Evolutionary conservation across 225 moss, liverwort and hornwort genomes (phyloP).

Genomic region (Asterella californica): DNA sequence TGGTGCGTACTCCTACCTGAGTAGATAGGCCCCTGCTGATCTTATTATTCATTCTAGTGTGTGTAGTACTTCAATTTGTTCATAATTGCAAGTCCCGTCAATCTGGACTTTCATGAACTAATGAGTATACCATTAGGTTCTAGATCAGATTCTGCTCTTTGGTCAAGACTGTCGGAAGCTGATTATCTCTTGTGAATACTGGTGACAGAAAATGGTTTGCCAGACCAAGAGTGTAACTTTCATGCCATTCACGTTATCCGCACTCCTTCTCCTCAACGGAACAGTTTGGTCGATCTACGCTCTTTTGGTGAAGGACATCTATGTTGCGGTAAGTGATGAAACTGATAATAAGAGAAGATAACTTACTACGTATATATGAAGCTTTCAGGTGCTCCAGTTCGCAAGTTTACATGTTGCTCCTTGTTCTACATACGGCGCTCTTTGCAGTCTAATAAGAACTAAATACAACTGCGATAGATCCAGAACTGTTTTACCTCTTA

Average conservation of each 20-base stretch:
- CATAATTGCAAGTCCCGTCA: background rate
- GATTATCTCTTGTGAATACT: background rate
- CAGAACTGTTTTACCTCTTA: background rate
- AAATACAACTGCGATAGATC: too few species aligned
- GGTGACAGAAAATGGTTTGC: constrained; percentile 29
- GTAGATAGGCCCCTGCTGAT: too few species aligned
- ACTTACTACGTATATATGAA: background rate
- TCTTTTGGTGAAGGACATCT: constrained; percentile 19
- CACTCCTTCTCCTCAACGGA: constrained; percentile 20
- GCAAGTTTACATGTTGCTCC: background rate
- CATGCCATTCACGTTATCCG: constrained; percentile 32
- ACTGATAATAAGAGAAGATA: background rate
- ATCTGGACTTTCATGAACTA: background rate
- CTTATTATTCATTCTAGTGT: background rate
- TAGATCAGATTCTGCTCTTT: background rate
- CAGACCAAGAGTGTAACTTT: constrained; percentile 24
- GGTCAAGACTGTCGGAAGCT: background rate
- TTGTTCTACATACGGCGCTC: background rate
- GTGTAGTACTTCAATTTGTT: background rate
- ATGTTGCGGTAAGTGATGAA: constrained; percentile 12
- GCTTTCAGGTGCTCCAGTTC: background rate
- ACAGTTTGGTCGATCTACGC: constrained; percentile 19
- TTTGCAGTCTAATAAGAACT: too few species aligned
- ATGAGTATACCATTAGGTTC: too few species aligned
- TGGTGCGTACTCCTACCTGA: constrained; percentile 12